A percentile compares a stretch with the other conserved stretches of the same genome.
Conservation (phyloP, 176 grass and related monocot species). For the Triticum dicoccoides region DNA sequence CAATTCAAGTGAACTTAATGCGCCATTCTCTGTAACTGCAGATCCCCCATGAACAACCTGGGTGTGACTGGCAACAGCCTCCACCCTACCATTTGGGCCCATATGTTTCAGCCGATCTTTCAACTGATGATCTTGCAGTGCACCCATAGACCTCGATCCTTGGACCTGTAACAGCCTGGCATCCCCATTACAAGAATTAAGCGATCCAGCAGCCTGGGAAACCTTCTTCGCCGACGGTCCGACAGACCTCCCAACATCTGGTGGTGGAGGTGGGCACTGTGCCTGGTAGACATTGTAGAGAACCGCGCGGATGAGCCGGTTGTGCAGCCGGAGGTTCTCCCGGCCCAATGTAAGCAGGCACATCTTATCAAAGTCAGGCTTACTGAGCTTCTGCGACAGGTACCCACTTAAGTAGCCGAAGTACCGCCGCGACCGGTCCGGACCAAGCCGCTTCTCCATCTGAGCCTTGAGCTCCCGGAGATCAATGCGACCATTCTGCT, state of each 20-base stretch:
- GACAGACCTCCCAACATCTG: slow-evolving; percentile 27
- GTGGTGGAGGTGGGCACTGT: slow-evolving; percentile 43
- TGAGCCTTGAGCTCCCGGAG: slow-evolving; percentile 61
- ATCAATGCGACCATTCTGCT: slow-evolving; percentile 64
- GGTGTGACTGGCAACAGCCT: slow-evolving; percentile 31
- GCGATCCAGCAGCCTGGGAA: slow-evolving; percentile 26
- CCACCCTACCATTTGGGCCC: slow-evolving; percentile 33
- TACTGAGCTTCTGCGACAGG: slow-evolving; percentile 73
- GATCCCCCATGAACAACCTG: slow-evolving; percentile 22
- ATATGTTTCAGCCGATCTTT: slow-evolving; percentile 41
- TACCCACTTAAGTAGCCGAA: slow-evolving; percentile 68
- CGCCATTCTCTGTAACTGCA: slow-evolving; percentile 43
- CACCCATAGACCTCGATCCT: slow-evolving; percentile 24
- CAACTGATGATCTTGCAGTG: slow-evolving; percentile 31
- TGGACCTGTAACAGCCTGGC: slow-evolving; percentile 29
- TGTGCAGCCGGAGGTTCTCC: slow-evolving; percentile 80
- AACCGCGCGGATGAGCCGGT: slow-evolving; percentile 54
- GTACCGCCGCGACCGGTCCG: slow-evolving; percentile 41
- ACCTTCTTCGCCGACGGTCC: slow-evolving; percentile 31
- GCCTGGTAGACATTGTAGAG: slow-evolving; percentile 68
- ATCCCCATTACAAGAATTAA: slow-evolving; percentile 57
- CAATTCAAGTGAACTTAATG: slow-evolving; percentile 35
- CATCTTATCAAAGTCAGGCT: slow-evolving; percentile 65
- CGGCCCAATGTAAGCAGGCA: slow-evolving; percentile 48
- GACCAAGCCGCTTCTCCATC: slow-evolving; percentile 63